Evolutionary conservation across 495 filamentous ascomycete species (phyloP).

Genomic region (Podospora pseudocomata): DNA sequence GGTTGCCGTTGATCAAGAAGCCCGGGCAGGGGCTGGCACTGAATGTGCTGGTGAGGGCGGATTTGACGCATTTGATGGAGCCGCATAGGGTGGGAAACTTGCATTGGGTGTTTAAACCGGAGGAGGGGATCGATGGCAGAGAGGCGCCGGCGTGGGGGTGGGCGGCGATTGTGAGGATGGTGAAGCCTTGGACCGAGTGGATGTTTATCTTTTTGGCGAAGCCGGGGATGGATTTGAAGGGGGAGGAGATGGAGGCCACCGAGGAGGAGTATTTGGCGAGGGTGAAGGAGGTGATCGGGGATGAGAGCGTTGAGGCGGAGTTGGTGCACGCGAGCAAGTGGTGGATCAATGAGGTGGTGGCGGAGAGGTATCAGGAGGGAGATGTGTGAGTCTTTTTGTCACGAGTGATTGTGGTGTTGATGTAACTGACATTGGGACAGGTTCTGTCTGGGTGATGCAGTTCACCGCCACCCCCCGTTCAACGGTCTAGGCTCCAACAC

Average conservation of each 20-base stretch:
- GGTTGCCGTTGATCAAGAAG: conserved; percentile 47
- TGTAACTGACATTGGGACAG: neutral
- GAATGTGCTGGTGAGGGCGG: conserved; percentile 51
- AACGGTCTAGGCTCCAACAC: conserved; percentile 49
- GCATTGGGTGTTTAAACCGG: conserved; percentile 49
- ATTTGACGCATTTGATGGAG: conserved; percentile 48
- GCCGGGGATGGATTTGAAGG: conserved; percentile 29
- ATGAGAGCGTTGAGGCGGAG: conserved; percentile 37
- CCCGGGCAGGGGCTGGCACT: conserved; percentile 53
- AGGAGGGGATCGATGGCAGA: conserved; percentile 25
- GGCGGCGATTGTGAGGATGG: conserved; percentile 40
- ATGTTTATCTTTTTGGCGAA: conserved; percentile 43
- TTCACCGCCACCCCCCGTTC: conserved; percentile 47
- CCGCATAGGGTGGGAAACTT: conserved; percentile 50
- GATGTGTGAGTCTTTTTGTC: conserved; percentile 23
- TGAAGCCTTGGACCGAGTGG: conserved; percentile 46
- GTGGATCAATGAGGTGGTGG: conserved; percentile 44
- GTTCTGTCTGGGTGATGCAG: conserved; percentile 48
- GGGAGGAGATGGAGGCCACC: conserved; percentile 20
- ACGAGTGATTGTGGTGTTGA: neutral
- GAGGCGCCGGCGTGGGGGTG: conserved; percentile 27
- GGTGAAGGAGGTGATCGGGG: conserved; percentile 50
- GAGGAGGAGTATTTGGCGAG: conserved; percentile 37
- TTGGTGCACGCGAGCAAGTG: conserved; percentile 39
- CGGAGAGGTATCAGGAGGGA: conserved; percentile 39